A percentile compares a stretch with the other conserved stretches of the same genome.
phyloP scores from a whole-genome alignment of 805 yeast species.

The Lachancea nothofagi region DNA sequence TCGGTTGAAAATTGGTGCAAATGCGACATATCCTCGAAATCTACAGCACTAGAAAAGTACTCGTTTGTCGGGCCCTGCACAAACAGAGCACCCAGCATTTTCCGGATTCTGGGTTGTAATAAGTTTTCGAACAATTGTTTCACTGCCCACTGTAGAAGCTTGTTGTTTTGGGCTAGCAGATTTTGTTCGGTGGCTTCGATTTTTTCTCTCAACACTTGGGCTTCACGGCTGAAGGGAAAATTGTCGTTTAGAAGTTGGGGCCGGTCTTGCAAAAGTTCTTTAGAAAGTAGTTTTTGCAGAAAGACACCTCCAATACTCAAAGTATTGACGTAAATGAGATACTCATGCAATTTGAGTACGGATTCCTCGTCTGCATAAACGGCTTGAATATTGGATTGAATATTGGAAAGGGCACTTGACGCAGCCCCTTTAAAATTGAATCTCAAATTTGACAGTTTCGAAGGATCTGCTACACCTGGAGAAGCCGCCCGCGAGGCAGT shows the following conservation, averaged over 20 bases:
- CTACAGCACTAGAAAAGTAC: slow-evolving; percentile 28
- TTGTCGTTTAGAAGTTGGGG: slow-evolving; percentile 31
- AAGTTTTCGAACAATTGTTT: slow-evolving; percentile 39
- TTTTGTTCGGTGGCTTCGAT: slow-evolving; percentile 23
- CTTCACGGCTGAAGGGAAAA: slow-evolving; percentile 37
- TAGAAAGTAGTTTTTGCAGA: slow-evolving; percentile 43
- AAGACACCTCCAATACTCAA: slow-evolving; percentile 58
- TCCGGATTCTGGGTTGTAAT: slow-evolving; percentile 35
- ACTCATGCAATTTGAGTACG: slow-evolving; percentile 46
- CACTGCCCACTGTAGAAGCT: slow-evolving; percentile 36
- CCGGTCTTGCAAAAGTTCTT: slow-evolving; percentile 31
- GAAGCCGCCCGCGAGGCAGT: slow-evolving; percentile 12
- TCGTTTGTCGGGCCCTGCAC: slow-evolving; percentile 20
- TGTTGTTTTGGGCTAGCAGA: slow-evolving; percentile 26
- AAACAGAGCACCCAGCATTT: slow-evolving; percentile 40
- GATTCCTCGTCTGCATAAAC: slow-evolving; percentile 30
- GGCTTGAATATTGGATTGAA: slow-evolving; percentile 32
- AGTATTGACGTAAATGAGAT: slow-evolving; percentile 66
- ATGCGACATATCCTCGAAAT: slow-evolving; percentile 34
- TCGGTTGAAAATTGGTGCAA: slow-evolving; percentile 49
- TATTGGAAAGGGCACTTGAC: slow-evolving; percentile 40
- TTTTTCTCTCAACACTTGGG: slow-evolving; percentile 24
- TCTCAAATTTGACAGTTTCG: slow-evolving; percentile 25
- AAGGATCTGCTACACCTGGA: slow-evolving; percentile 14
- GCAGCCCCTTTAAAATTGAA: slow-evolving; percentile 33